Base-by-base conservation (phyloP, 257 asterid genomes). In the Nemophila menziesii region DNA sequence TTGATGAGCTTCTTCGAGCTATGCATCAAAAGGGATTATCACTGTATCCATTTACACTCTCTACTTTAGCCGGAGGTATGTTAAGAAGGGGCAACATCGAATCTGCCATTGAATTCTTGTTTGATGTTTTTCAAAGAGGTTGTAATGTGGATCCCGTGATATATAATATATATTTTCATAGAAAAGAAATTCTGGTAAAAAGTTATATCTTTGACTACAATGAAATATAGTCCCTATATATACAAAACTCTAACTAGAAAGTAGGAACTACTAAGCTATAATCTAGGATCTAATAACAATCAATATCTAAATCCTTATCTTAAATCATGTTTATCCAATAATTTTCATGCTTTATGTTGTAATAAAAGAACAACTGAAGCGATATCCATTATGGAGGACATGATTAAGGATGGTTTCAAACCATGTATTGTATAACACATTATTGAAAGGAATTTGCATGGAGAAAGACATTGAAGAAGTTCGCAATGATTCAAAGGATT, bases 11-110 rank as follows among this genome's bases (percentile, higher is more conserved):
- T 46, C 9, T 73, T 43, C 55, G 22, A 46, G 60, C 46, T 44
- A 64, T 77, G 24, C 57, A 44, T 49, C 52, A 55, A 40, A 74
- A 60, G 64, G 87, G 84, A 14, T 53, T 73, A 44, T 43, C 57
- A 2, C 81, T 77, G 16, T 80, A 80, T 41, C 33, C 46, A 48
- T 71, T 63, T 60, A 80, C 84, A 43, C 42, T 50, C 57, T 68
- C 87, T 9, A 74, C 84, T 45, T 58, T 71, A 53, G 73, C 69
- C 24, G 87, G 73, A 29, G 87, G 81, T 45, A 42, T 73, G 81
- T 44, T 80, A 60, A 68, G 64, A 69, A 58, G 52, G 41, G 81
- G 81, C n/a, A 56, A 60, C 21, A 48, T 55, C 20, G 73, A 71
- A 40, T 33, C 15, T 20, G 75, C 74, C 4, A 27, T 56, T 46